Base-by-base conservation (phyloP, 768 basidiomycete genomes). In the Amanita pseudoporphyria region DNA sequence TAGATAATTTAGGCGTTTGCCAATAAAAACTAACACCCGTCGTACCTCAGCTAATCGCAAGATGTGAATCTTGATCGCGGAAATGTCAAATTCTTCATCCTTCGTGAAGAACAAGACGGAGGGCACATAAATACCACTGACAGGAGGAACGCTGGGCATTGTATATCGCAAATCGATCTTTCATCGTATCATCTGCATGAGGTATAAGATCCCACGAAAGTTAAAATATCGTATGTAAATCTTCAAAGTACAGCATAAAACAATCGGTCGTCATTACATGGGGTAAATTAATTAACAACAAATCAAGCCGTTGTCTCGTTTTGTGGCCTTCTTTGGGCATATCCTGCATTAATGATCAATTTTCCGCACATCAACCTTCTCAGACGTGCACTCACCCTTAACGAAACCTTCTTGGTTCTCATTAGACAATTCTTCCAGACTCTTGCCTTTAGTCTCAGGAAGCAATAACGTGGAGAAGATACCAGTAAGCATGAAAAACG, bases 401-500 rank as follows among this genome's bases (percentile, higher is more conserved):
- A 85, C 67, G 63, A 87, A 87, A 26, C 70, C 66, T 0, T 80
- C 68, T 54, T 87, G 85, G 9, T 73, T 67, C 60, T 89, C 87
- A 58, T 81, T 79, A 9, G 86, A 88, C 18, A 87, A 70, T 13
- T 82, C 82, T 65, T 89, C 87, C 16, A 89, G 72, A 5, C 75
- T 62, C 63, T 58, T 67, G 36, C 69, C 67, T 64, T 79, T 92
- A 40, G 90, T 90, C 68, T 92, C 90, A 31, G 85, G 84, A 9
- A 92, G 61, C 12, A 91, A 74, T 13, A 89, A 66, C 0, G 88
- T 90, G 6, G 90, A 88, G 69, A 82, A 76, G 52, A 91, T 72
- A 39, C 89, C 89, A 1, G 85, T 89, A 49, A 89, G 64, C 88
- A 89, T 92, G 72, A 90, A 90, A 49, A 87, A 66, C 10, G 87